These are phyloP conservation scores for Cicer cuneatum DNA, from an alignment of 306 rosid genomes.

Conservation along the genomic window DNA sequence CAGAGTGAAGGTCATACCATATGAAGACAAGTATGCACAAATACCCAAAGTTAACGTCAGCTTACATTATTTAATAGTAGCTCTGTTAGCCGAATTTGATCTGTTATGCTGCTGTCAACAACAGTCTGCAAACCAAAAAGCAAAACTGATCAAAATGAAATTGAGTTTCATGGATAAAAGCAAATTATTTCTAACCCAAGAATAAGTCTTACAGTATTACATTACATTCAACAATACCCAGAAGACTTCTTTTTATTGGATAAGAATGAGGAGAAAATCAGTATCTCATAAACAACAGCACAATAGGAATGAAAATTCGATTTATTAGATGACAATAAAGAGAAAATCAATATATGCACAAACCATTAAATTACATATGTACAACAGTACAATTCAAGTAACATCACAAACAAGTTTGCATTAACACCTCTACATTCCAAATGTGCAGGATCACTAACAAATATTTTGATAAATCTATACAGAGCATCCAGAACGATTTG, in stretches of 20 bases:
- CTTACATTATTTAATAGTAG: slow-evolving; percentile 88
- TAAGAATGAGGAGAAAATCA: slow-evolving; percentile 16
- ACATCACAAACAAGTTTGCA: background rate
- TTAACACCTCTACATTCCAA: slow-evolving; percentile 3
- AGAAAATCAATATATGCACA: background rate
- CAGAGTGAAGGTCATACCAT: slow-evolving; percentile 31
- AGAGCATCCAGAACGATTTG: too few relatives aligned
- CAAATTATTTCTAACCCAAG: background rate
- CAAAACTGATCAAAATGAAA: slow-evolving; percentile 33
- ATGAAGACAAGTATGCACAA: slow-evolving; percentile 43
- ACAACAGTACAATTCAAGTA: background rate
- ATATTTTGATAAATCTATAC: background rate
- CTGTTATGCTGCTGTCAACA: slow-evolving; percentile 86
- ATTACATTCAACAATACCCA: background rate
- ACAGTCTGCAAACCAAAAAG: slow-evolving; percentile 63
- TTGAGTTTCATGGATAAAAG: slow-evolving; percentile 16
- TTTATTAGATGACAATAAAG: background rate
- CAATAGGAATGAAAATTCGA: background rate
- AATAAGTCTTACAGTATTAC: too few relatives aligned
- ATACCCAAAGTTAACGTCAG: slow-evolving; percentile 39
- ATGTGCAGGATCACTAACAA: background rate
- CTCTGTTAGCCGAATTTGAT: slow-evolving; percentile 86
- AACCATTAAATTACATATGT: background rate
- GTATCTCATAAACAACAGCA: background rate
- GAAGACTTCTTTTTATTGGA: background rate